These are phyloP conservation scores for Gypsophila paniculata DNA, from an alignment of 179 eudicot species.

Conservation along the genomic window DNA sequence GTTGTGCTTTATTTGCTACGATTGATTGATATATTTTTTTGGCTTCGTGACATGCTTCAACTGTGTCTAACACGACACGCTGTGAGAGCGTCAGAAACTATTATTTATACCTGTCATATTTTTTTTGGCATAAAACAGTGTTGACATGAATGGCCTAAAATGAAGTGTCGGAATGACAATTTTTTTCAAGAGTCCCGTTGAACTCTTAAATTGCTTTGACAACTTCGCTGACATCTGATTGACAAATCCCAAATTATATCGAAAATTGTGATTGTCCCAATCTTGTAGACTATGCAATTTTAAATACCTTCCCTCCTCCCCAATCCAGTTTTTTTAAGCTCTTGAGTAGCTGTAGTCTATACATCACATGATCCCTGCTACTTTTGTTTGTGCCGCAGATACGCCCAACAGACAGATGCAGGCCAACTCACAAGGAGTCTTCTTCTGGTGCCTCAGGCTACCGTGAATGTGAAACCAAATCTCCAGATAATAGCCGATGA, in stretches of 20 bases:
- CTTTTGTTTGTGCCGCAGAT: conserved; percentile 36
- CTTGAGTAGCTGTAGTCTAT: not conserved
- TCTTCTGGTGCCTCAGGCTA: conserved; percentile 85
- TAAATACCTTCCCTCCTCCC: not conserved
- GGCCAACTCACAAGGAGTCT: conserved; percentile 88
- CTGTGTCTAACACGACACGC: too few relatives aligned
- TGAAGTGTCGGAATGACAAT: not conserved
- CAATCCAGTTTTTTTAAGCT: not conserved
- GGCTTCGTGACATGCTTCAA: too few relatives aligned
- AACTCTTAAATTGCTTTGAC: too few relatives aligned
- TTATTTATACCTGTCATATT: too few relatives aligned
- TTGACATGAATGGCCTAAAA: too few relatives aligned
- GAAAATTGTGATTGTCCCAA: too few relatives aligned
- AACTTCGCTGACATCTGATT: too few relatives aligned
- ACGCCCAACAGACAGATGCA: conserved; percentile 90
- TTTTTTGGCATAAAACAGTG: too few relatives aligned
- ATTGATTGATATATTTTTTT: not conserved
- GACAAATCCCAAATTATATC: too few relatives aligned
- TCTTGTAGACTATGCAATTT: not conserved
- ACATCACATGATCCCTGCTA: not conserved
- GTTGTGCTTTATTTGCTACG: not conserved
- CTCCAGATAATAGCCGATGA: conserved; percentile 93
- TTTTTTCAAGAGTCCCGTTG: not conserved
- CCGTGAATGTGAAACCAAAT: conserved; percentile 83
- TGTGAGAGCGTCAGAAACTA: too few relatives aligned